Base-by-base conservation (phyloP, 495 filamentous ascomycete species). In the Penicillium flavigenum region DNA sequence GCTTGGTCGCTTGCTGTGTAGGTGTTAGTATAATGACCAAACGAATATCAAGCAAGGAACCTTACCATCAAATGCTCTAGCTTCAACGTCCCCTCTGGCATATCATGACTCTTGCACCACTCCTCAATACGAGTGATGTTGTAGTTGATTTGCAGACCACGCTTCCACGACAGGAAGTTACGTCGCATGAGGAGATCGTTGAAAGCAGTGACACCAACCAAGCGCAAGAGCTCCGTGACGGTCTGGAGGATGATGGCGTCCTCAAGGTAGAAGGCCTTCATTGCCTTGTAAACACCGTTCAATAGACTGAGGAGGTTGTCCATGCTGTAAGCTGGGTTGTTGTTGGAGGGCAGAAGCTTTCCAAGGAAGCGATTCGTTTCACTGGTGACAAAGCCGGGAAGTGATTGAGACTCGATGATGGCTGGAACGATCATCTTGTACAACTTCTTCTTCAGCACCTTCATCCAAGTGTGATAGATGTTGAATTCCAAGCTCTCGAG, bases 391-490 rank as follows among this genome's bases (percentile, higher is more conserved):
- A 99, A 99, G 60, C 94, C 94, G 19, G 94, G 94, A 53, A 99
- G 85, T 9, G 93, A 97, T 70, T 99, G 94, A 24, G 93, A 97
- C 73, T 99, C 94, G 67, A 99, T 98, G 68, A 99, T 98, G 41
- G 94, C 94, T 0, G 94, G 94, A 26, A 99, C 94, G 66, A 99
- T 96, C 94, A 99, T 99, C 81, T 98, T 98, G 64, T 90, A 89
- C 47, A 99, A 81, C 74, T 95, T 96, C 81, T 96, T 96, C 81
- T 99, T 99, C 66, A 99, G 81, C 43, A 96, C 92, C 80, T 99
- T 99, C 94, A 99, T 99, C 94, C 94, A 99, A 11, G 94, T 99
- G 74, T 99, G 95, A 74, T 99, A 99, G 69, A 99, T 98, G 78
- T 99, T 99, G 83, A 99, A 99, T 74, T 99, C 94, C 44, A 99